phyloP scores from a whole-genome alignment of 768 basidiomycete genomes.

The Holtermanniella nyarrowii region DNA sequence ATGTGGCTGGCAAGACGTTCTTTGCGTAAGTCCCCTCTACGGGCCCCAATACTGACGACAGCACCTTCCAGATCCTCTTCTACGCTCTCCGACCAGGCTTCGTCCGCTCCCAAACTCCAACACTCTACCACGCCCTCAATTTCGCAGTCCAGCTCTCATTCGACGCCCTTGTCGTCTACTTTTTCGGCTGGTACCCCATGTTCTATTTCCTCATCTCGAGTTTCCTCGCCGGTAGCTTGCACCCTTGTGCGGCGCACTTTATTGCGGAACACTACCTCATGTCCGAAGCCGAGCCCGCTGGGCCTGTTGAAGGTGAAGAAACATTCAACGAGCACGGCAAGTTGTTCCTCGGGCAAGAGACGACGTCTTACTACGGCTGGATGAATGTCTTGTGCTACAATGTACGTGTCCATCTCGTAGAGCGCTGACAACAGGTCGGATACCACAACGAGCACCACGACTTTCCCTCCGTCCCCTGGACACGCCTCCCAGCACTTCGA shows the following conservation, averaged over 20 bases:
- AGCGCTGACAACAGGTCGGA: constrained; percentile 58
- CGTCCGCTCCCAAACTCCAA: constrained; percentile 69
- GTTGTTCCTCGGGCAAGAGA: constrained; percentile 72
- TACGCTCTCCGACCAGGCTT: constrained; percentile 94
- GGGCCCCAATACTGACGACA: constrained; percentile 32
- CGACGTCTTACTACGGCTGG: constrained; percentile 90
- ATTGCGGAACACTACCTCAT: constrained; percentile 89
- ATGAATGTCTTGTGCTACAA: constrained; percentile 89
- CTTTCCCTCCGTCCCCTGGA: constrained; percentile 95
- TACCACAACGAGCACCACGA: constrained; percentile 99
- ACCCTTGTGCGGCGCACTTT: constrained; percentile 94
- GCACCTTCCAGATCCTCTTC: constrained; percentile 95
- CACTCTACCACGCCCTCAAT: constrained; percentile 77
- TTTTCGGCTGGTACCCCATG: constrained; percentile 46
- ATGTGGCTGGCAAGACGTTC: constrained; percentile 95
- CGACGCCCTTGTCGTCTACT: constrained; percentile 52
- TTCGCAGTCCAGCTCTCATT: constrained; percentile 58
- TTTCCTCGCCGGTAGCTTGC: constrained; percentile 93
- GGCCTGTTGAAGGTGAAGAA: constrained; percentile 20
- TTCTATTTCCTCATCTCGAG: constrained; percentile 77
- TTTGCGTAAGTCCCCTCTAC: constrained; percentile 61
- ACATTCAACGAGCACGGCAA: neutral
- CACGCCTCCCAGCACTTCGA: constrained; percentile 70
- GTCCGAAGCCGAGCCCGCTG: constrained; percentile 51
- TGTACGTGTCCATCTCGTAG: constrained; percentile 48